Base-by-base conservation (phyloP, 208 protist genomes). In the Trichomonas gallinae region DNA sequence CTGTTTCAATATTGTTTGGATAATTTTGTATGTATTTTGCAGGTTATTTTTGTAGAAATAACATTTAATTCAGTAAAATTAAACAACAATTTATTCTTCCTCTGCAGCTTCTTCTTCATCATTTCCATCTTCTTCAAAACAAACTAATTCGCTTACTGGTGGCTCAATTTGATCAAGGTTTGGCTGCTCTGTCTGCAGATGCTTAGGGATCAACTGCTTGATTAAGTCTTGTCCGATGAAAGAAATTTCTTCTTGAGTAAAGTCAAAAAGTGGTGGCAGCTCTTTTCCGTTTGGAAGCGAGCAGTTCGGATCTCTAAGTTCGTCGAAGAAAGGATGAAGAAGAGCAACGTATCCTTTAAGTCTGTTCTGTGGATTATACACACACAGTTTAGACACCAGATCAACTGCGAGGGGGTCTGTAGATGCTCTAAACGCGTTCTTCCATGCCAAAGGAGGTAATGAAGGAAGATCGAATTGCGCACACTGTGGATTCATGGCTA, bases 251-350 rank as follows among this genome's bases (percentile, higher is more conserved):
- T 97, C 96, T 8, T 97, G 96, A 26, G 97, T 98, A 97, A 98
- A 98, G 88, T 98, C 97, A 93, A 98, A 98, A n/a, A 98, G 97
- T 0, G 98, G 97, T 48, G 98, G 98, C 72, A 98, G 81, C 42
- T 97, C 97, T 89, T 96, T 96, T 9, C 97, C 97, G 96, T 97
- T 97, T 23, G 97, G 97, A 23, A 97, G 51, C 0, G 48, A 2
- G 96, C 96, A 15, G 96, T 97, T 96, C 36, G 98, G 96, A 34
- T 98, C 97, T 96, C 98, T 98, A 11, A 99, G 98, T 96, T 99
- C 99, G 97, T 99, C 99, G 97, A 99, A 99, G 97, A 99, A 99
- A 6, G 98, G 98, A 97, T 99, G 99, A 96, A 98, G 98, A 40
- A 98, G 98, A 38, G 98, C 98, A 89, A 99, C 98, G 46, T 45